Base-by-base conservation (phyloP, 2,329 filamentous ascomycete species). In the Karstenula rhodostoma region DNA sequence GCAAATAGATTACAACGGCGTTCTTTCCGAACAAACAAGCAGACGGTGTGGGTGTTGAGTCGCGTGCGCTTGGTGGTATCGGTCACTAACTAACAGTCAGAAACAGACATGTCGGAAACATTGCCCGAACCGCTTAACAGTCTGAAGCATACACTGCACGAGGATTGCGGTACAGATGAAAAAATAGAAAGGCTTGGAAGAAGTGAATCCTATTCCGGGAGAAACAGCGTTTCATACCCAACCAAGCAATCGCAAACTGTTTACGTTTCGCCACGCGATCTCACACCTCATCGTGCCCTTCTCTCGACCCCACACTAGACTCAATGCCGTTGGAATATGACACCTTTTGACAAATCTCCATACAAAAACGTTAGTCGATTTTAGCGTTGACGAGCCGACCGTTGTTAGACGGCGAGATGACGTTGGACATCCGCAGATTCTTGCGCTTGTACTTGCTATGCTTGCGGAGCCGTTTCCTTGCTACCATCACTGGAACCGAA, bases 401-500 rank as follows among this genome's bases (percentile, higher is more conserved):
- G 55, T 84, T 85, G 12, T 84, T 85, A 12, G 91, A 90, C 61
- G 89, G 90, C 65, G 85, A 87, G 57, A 96, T 84, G 68, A 96
- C 94, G 78, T 96, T 97, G 64, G 92, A 89, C 65, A 95, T 87
- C 60, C 88, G 88, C 61, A 92, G 81, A 46, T 88, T 87, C 19
- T 87, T 85, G 62, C 87, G 87, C 78, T 90, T 91, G 76, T 90
- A 91, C 76, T 94, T 94, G 76, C 87, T 89, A 80, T 96, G 91
- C 78, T 97, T 97, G 51, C 91, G 86, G 46, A 97, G 84, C 59
- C 92, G 90, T 82, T 96, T 97, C 60, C 95, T 85, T 8, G 95
- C 95, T 37, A 98, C 95, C 95, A 99, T 99, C 61, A 99, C 95
- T 0, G 95, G 95, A 17, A 96, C 93, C 2, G 92, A 96, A 65